Evolutionary conservation across 1,284 basidiomycete genomes (phyloP), one percentile per base, ranked within the genome.

Genomic region (Marasmius sp.): DNA sequence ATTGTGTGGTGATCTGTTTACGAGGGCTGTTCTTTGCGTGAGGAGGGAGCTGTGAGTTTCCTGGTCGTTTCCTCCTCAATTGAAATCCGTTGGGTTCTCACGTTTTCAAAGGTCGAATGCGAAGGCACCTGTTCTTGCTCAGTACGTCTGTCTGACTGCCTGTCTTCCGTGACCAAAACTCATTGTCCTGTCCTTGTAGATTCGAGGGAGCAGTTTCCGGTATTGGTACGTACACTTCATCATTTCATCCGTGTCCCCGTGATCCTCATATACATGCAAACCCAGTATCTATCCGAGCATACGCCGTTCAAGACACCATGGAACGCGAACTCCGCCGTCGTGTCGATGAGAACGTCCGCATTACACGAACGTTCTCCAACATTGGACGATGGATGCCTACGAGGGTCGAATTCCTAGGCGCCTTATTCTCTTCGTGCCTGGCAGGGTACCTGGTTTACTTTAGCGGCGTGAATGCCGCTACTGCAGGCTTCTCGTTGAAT

Each of bases 181-280:
- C 37, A 51, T 45, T 38, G 45, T 36, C 22, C 9, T 36, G 7
- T 27, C 49, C 57, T 38, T 36, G 10, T 34, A 76, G 74, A 67
- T 89, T 93, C 66, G 85, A 87, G 10, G 85, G 88, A 38, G 84
- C 88, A 0, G 81, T 92, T 49, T 73, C 81, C 12, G 91, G 92
- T 34, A 77, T 93, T 39, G 78, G 86, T 89, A 65, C 58, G 81
- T 69, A 27, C 37, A 41, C 36, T n/a, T 20, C 36, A 37, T 48
- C 65, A 51, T 55, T 41, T n/a, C 37, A 41, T 16, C 48, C 50
- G 5, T 27, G 27, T 27, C 48, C 57, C 45, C 39, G 9, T 47
- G 27, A 55, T 53, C 18, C 60, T 11, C 33, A 45, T 34, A 38
- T 27, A 2, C 10, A 5, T 43, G 11, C 20, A 3, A 55, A 37